Percentiles rank a stretch among this genome's conserved stretches.
phyloP scores from a whole-genome alignment of 768 basidiomycete genomes.

The Russula griseocarnosa region DNA sequence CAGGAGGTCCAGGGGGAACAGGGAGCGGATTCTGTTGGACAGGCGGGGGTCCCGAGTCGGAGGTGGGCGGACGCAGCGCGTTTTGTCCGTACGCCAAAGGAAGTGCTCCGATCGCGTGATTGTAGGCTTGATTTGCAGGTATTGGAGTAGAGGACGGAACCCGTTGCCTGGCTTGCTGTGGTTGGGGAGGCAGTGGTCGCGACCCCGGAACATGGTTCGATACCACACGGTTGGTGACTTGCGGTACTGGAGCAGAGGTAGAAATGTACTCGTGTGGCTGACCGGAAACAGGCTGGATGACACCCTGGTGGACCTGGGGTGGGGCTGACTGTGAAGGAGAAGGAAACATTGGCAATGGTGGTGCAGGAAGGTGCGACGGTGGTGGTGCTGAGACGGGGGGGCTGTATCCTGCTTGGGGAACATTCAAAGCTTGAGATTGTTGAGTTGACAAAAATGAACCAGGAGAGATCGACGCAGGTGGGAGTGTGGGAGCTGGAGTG shows the following conservation, averaged over 20 bases:
- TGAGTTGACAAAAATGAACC: slow-evolving; percentile 18
- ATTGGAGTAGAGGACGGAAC: slow-evolving; percentile 6
- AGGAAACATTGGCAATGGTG: slow-evolving; percentile 33
- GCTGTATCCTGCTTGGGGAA: slow-evolving; percentile 20
- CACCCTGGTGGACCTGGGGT: slow-evolving; percentile 19
- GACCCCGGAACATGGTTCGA: slow-evolving; percentile 26
- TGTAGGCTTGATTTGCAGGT: slow-evolving; percentile 17
- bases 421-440: slow-evolving; percentile 11
- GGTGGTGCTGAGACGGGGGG: slow-evolving; percentile 29
- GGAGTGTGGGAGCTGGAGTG: slow-evolving; percentile 24
- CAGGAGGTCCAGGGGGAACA: slow-evolving; percentile 28
- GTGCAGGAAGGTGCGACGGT: slow-evolving; percentile 29
- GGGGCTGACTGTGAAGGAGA: slow-evolving; percentile 40
- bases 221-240: slow-evolving; percentile 13
- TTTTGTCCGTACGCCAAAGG: slow-evolving; percentile 7
- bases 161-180: slow-evolving; percentile 17
- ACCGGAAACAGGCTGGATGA: slow-evolving; percentile 1
- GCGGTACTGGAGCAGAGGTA: slow-evolving; percentile 11
- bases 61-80: neutral
- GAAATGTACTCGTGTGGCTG: slow-evolving; percentile 16
- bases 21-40: slow-evolving; percentile 25
- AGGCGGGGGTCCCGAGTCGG: slow-evolving; percentile 5
- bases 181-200: slow-evolving; percentile 28
- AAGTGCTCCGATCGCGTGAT: slow-evolving; percentile 7
- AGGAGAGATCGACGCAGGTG: slow-evolving; percentile 10